Conservation (phyloP, 139 green algal species). For the Yamagishiella unicocca region DNA sequence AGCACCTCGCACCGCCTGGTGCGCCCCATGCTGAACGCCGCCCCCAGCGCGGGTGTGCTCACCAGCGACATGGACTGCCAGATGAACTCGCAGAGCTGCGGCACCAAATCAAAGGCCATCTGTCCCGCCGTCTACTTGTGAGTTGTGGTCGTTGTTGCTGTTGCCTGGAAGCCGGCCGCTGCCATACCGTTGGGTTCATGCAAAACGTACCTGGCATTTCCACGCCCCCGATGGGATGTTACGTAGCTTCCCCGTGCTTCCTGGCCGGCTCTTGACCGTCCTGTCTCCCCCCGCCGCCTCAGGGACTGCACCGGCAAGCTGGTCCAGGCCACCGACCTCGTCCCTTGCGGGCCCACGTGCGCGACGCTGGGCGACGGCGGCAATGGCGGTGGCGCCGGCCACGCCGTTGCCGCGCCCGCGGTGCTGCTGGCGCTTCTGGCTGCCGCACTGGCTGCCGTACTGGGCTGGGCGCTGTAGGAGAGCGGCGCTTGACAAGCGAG, state of each 20-base stretch:
- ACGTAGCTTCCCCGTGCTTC: too few species aligned
- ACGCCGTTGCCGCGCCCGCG: not conserved
- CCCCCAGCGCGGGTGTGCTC: not conserved
- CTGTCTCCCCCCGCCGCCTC: not conserved
- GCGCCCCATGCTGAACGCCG: not conserved
- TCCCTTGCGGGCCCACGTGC: conserved; percentile 25
- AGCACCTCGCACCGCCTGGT: conserved; percentile 19
- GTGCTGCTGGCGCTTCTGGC: not conserved
- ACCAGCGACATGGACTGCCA: conserved; percentile 7
- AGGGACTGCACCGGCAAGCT: conserved; percentile 38
- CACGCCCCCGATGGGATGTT: too few species aligned
- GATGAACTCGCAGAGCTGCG: conserved; percentile 29
- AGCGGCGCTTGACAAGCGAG: not conserved
- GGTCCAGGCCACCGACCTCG: not conserved
- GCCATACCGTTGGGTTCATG: too few species aligned
- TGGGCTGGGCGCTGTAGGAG: not conserved
- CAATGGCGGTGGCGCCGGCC: not conserved
- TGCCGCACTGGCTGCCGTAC: not conserved
- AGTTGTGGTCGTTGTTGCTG: too few species aligned
- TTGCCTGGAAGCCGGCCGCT: too few species aligned
- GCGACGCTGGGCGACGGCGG: not conserved
- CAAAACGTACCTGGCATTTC: too few species aligned
- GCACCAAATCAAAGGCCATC: conserved; percentile 21
- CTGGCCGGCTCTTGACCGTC: not conserved
- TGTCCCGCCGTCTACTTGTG: conserved; percentile 57